Base-by-base conservation (phyloP, 208 protist species). In the Acanthamoeba lenticulata region DNA sequence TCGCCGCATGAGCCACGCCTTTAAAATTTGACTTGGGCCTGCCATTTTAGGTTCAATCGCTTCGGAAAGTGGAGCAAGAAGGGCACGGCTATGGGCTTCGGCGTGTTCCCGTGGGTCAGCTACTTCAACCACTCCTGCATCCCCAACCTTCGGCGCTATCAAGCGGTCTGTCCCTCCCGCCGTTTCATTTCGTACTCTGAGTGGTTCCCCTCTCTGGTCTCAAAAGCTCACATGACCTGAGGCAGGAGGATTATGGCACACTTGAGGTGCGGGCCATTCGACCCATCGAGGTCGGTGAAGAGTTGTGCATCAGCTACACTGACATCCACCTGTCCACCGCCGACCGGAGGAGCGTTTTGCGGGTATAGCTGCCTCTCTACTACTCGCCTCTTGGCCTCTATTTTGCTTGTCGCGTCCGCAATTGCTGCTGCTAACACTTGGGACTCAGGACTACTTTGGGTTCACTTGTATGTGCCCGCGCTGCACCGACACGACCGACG, bases 111-210 rank as follows among this genome's bases (percentile, higher is more conserved):
- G 15, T 91, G 3, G 9, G 60, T 91, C 13, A 91, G 85, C 55
- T 91, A 91, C 55, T 91, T 91, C n/a, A 91, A 91, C 60, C 85
- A 91, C 29, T 91, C 85, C 24, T 91, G 85, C 85, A 91, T 91
- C 7, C 85, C 85, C 36, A 91, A 91, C 55, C 55, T 91, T 45
- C 49, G 85, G 4, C 85, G 85, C 34, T 91, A 91, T n/a, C 85
- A 91, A 27, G 60, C 52, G 60, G 85, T 91, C 65, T 11, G 34
- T 83, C 9, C 11, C 4, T 24, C 24, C 57, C 57, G 19, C 57
- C 57, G 21, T 65, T 65, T 65, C 24, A 24, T 65, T 65, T 24
- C 57, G 19, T 65, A 19, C 57, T 24, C 24, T 65, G 19, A 24
- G 19, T n/a, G 57, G 24, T 65, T 65, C 72, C 21, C 29, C 15